phyloP scores from a whole-genome alignment of 176 grass and related monocot species.

The Carex littledalei region DNA sequence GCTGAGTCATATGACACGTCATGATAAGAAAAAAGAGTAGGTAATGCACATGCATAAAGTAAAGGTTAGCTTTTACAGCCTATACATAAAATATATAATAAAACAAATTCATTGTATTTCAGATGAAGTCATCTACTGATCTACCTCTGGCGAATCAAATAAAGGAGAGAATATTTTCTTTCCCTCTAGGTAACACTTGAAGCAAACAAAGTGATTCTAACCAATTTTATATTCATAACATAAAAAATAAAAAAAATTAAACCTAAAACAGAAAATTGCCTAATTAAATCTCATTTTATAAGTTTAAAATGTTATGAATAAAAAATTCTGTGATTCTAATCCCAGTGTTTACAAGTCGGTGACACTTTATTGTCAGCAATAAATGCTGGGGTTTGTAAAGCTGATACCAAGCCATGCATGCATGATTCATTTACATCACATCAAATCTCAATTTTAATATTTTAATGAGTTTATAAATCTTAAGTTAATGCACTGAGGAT shows the following conservation, averaged over 20 bases:
- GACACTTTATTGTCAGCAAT: constrained; percentile 19
- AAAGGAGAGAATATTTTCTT: background rate
- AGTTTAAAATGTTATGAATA: too few species aligned
- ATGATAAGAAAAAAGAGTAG: background rate
- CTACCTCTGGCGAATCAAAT: constrained; percentile 19
- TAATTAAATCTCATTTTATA: too few species aligned
- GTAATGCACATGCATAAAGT: constrained; percentile 31
- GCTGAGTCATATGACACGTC: background rate
- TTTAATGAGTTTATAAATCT: background rate
- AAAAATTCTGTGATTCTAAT: background rate
- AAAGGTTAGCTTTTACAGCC: background rate
- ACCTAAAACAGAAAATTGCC: too few species aligned
- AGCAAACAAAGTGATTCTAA: background rate
- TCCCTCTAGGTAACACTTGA: background rate
- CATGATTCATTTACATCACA: background rate
- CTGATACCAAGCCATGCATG: background rate
- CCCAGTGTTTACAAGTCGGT: constrained; percentile 6
- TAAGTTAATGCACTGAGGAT: background rate
- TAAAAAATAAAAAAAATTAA: too few species aligned
- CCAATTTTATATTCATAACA: too few species aligned
- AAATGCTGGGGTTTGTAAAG: constrained; percentile 11
- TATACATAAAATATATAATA: constrained; percentile 2
- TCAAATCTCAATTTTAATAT: constrained; percentile 11
- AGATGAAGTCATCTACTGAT: constrained; percentile 5
- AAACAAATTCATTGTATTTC: background rate